Base-by-base conservation (phyloP, 352 stramenopile genomes). In the Phytopythium chamaehyphon region DNA sequence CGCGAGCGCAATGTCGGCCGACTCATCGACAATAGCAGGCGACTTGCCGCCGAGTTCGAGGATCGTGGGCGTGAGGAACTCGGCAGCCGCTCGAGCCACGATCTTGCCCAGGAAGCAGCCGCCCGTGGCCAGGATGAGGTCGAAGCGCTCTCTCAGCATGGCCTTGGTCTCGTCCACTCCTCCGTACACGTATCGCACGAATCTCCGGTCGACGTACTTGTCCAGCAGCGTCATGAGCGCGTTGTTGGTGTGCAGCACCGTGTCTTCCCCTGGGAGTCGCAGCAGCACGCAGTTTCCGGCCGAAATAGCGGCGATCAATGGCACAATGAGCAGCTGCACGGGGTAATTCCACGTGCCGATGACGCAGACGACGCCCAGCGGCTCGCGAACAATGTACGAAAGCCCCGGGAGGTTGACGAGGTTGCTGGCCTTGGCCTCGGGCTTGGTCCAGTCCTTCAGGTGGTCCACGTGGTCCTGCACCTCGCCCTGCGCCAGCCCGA, bases 41-140 rank as follows among this genome's bases (percentile, higher is more conserved):
- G 71, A 86, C 71, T 98, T 98, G 42, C 97, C 97, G 52, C 96
- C 96, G 1, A 99, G 66, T 61, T 99, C 97, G 21, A 99, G 64
- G n/a, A 98, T 69, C 15, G 81, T 86, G 2, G 97, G 97, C 10
- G 96, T 99, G n/a, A 99, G 60, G 42, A 87, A 76, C 63, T 97
- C 86, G 12, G 96, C 95, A 0, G 95, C 93, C 0, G 91, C 89
- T n/a, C 69, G 62, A 16, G 90, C 83, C 16, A 98, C 80, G 43
- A 98, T 96, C 62, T 95, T 93, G 52, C 93, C 95, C 21, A 90
- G 19, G 23, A 85, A 81, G 28, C 50, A 64, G 28, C 75, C 76
- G 10, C 85, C 83, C 0, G 85, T 96, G 40, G 76, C 83, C 42
- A 96, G 87, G 54, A 95, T 93, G 23, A 94, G 67, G 66, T 96